phyloP scores from a whole-genome alignment of 805 yeast genomes.

The Starmerella roubikii region DNA sequence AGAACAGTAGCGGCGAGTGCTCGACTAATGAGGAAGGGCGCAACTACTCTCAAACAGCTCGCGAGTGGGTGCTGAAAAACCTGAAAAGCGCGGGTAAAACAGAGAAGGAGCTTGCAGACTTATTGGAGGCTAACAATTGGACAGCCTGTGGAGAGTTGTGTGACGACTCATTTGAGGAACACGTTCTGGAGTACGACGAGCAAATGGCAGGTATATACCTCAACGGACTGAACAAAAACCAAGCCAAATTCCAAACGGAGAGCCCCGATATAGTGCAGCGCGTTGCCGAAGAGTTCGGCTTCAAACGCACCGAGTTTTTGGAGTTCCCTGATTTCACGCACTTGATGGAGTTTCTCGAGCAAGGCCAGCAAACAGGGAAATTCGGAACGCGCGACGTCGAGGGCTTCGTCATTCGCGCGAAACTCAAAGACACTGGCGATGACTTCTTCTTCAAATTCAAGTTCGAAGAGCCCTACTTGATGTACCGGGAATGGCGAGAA shows the following conservation, averaged over 20 bases:
- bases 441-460: conserved; percentile 83
- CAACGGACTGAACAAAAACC: conserved; percentile 74
- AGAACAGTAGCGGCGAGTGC: conserved; percentile 69
- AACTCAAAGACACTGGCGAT: conserved; percentile 13
- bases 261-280: conserved; percentile 44
- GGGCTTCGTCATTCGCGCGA: conserved; percentile 82
- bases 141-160: conserved; percentile 92
- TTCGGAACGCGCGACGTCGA: conserved; percentile 47
- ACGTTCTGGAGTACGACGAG: conserved; percentile 58
- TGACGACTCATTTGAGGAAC: conserved; percentile 89
- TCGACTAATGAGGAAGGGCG: conserved; percentile 27
- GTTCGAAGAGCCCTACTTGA: conserved; percentile 85
- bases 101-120: conserved; percentile 40
- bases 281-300: conserved; percentile 60
- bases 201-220: conserved; percentile 70
- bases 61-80: conserved; percentile 41
- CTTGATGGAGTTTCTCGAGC: conserved; percentile 41
- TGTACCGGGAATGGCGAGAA: conserved; percentile 86
- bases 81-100: conserved; percentile 32
- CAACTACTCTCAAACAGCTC: conserved; percentile 70
- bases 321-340: conserved; percentile 29
- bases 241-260: conserved; percentile 47
- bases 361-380: conserved; percentile 52
- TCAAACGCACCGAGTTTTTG: conserved; percentile 39
- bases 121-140: conserved; percentile 36